Base-by-base conservation (phyloP, 805 yeast species). In the Tetrapisispora arboricola region DNA sequence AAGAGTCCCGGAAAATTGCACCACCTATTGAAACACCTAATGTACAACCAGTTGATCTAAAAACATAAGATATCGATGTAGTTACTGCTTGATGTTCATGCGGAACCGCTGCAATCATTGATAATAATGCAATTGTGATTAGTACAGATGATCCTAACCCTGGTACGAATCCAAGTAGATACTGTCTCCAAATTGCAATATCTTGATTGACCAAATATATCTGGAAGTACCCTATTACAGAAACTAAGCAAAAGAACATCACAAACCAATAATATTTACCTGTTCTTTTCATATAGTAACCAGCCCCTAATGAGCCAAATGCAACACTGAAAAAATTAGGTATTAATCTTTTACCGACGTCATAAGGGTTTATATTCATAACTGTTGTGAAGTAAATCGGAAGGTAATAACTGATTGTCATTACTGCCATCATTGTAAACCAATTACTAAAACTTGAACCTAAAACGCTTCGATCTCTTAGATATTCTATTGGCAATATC, bases 21-120 rank as follows among this genome's bases (percentile, higher is more conserved):
- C 81, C 74, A 0, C 80, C 81, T 33, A 78, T 56, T 0, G 86
- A 66, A 13, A 85, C 87, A 29, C 94, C 94, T 37, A 84, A 61
- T 0, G 92, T 82, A n/a, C 90, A 80, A 0, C 94, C 95, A 1
- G 87, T 79, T 9, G 90, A 80, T 53, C 94, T 71, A 66, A 83
- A 85, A 0, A 88, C 87, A 58, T 88, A 87, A 54, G 85, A 94
- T 43, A 88, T 83, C 0, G 95, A 84, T 0, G 96, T 87, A 2
- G 90, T 81, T 17, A 86, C 72, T 1, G 96, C 95, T 54, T 80
- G 88, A 49, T 69, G 72, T 42, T 77, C 74, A 29, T 67, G 58
- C 2, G 86, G 85, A 9, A 78, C 87, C 1, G 86, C 77, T 1
- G 87, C 82, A 47, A 81, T 79, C 64, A 80, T 70, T 1, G 86